phyloP scores from a whole-genome alignment of 2,329 filamentous ascomycete genomes.

The Aspergillus puulaauensis region DNA sequence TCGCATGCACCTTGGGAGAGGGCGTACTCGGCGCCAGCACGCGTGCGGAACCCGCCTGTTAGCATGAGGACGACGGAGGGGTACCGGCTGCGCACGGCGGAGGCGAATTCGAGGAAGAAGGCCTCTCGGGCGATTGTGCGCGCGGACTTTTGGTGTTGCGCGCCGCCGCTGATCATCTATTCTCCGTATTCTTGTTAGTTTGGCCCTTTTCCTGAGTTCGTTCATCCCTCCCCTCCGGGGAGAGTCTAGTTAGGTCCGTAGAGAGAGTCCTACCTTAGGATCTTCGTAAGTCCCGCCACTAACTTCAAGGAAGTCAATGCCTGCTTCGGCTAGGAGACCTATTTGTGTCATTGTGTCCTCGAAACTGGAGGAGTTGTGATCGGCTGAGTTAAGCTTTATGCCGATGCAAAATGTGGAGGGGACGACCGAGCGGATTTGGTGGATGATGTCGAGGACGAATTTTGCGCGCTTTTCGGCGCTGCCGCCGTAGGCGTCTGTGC shows the following conservation, averaged over 20 bases:
- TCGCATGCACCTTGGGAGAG: constrained; percentile 49
- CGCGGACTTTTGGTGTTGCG: constrained; percentile 28
- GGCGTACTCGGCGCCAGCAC: constrained; percentile 51
- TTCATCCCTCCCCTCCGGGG: too few species aligned
- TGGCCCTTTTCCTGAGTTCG: too few species aligned
- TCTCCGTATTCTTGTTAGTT: too few species aligned
- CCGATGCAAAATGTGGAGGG: constrained; percentile 46
- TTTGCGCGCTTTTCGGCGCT: constrained; percentile 46
- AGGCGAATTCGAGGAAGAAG: constrained; percentile 67
- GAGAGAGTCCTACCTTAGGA: constrained; percentile 40
- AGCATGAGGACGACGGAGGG: constrained; percentile 54
- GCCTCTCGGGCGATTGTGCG: constrained; percentile 60
- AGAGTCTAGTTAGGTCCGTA: background rate
- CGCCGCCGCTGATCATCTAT: constrained; percentile 36
- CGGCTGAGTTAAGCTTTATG: constrained; percentile 54
- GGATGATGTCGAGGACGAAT: constrained; percentile 48
- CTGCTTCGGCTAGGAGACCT: constrained; percentile 40
- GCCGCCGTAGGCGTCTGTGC: constrained; percentile 51
- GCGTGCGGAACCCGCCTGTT: constrained; percentile 63
- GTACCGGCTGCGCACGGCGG: constrained; percentile 49
- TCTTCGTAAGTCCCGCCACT: constrained; percentile 63
- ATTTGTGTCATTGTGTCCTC: constrained; percentile 61
- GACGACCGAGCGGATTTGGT: constrained; percentile 42
- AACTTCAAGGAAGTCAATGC: constrained; percentile 67
- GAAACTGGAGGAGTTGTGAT: constrained; percentile 39